These are phyloP conservation scores for Leishmania martiniquensis DNA, from an alignment of 208 protist species.

Conservation along the genomic window DNA sequence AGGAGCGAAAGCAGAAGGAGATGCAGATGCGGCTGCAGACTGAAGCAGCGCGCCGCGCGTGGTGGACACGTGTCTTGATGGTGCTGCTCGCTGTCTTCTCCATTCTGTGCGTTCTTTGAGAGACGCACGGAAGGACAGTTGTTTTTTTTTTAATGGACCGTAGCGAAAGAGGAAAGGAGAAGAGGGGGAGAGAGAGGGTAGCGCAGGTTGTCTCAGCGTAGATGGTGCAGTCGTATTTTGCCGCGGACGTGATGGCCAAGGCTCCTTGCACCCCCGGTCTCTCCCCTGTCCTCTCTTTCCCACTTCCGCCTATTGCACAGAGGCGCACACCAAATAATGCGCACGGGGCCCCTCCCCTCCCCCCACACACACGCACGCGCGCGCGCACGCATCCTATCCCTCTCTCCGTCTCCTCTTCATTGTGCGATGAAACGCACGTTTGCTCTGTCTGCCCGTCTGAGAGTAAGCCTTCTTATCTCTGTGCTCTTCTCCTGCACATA, in stretches of 20 bases:
- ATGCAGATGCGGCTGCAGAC: constrained; percentile 30
- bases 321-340: not conserved
- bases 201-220: no score
- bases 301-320: no score
- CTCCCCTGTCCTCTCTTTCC: not conserved
- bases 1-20: constrained; percentile 37
- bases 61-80: constrained; percentile 70
- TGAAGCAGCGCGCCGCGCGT: constrained; percentile 53
- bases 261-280: not conserved
- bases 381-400: no score
- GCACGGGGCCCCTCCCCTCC: not conserved
- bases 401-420: not conserved
- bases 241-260: not conserved
- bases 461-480: not conserved
- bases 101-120: constrained; percentile 57
- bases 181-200: not conserved
- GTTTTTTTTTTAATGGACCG: no score
- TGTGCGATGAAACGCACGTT: not conserved
- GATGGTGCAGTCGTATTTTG: no score
- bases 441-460: not conserved
- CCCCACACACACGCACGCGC: no score
- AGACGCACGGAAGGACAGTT: constrained; percentile 12
- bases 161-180: not conserved
- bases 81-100: constrained; percentile 68
- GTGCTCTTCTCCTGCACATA: not conserved